These are phyloP conservation scores for Aspergillus haitiensis DNA, from an alignment of 495 filamentous ascomycete genomes.

Conservation along the genomic window DNA sequence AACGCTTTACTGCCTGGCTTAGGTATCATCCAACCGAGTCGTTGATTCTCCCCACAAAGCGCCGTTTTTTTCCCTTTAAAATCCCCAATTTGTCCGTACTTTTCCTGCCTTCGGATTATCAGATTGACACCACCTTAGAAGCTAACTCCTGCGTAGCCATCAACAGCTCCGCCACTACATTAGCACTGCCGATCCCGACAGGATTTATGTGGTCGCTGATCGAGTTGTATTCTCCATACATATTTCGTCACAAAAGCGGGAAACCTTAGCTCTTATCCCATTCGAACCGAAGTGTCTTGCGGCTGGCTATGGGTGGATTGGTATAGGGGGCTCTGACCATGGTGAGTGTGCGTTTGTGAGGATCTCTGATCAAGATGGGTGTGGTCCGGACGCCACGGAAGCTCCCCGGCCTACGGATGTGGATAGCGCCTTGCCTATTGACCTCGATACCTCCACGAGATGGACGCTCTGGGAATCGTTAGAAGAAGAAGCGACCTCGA, in stretches of 20 bases:
- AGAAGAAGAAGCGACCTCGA: conserved; percentile 33
- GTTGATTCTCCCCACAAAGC: conserved; percentile 61
- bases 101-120: conserved; percentile 1
- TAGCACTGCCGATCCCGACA: conserved; percentile 70
- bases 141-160: conserved; percentile 60
- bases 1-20: conserved; percentile 20
- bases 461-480: conserved; percentile 26
- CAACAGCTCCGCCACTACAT: conserved; percentile 91
- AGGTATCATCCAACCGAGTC: conserved; percentile 60
- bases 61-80: conserved; percentile 70
- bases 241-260: conserved; percentile 67
- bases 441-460: conserved; percentile 47
- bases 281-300: conserved; percentile 85
- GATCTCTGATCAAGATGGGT: conserved; percentile 45
- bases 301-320: conserved; percentile 82
- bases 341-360: conserved; percentile 83
- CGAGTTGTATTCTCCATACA: conserved; percentile 72
- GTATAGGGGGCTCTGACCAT: conserved; percentile 75
- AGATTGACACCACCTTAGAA: conserved; percentile 3
- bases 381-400: conserved; percentile 33
- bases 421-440: conserved; percentile 61
- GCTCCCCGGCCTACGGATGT: conserved; percentile 50
- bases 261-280: conserved; percentile 72
- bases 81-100: conserved; percentile 70
- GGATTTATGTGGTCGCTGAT: conserved; percentile 80